Conservation (phyloP, 208 protist species). For the Leishmania mexicana region DNA sequence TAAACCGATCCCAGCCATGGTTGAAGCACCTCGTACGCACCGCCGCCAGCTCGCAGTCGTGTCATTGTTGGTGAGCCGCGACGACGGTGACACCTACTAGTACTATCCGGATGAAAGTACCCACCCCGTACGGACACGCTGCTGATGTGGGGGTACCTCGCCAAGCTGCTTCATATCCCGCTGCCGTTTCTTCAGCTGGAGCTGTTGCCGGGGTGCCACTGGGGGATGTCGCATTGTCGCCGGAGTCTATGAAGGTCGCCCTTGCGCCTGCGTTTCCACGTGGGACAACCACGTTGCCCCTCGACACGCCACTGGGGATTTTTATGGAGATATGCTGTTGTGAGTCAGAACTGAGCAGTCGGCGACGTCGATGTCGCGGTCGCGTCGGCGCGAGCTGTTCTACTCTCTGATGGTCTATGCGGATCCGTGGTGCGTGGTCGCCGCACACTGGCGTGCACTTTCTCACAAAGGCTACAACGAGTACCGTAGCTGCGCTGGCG, state of each 20-base stretch:
- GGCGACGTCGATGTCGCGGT: conserved; percentile 30
- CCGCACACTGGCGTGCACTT: conserved; percentile 59
- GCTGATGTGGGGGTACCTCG: neutral
- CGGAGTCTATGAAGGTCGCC: conserved; percentile 1
- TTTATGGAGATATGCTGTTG: conserved; percentile 37
- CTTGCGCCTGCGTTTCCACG: neutral
- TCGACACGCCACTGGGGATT: conserved; percentile 40
- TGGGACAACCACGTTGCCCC: neutral
- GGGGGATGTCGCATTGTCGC: neutral
- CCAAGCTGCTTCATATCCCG: neutral
- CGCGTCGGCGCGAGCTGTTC: conserved; percentile 43
- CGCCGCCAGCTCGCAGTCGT: conserved; percentile 5
- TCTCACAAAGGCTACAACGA: conserved; percentile 45
- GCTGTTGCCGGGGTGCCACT: neutral
- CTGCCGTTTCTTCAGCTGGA: neutral
- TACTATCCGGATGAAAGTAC: neutral
- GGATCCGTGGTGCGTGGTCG: conserved; percentile 59
- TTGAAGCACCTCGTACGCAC: conserved; percentile 12
- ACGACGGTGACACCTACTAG: neutral
- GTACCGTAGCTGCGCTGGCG: conserved; percentile 68
- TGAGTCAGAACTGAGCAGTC: conserved; percentile 43
- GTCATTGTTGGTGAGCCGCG: conserved; percentile 2
- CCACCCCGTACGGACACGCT: neutral
- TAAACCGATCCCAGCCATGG: conserved; percentile 19
- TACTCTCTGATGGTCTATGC: conserved; percentile 47